Evolutionary conservation across 2,329 filamentous ascomycete species (phyloP).

Genomic region (Lomentospora prolificans): DNA sequence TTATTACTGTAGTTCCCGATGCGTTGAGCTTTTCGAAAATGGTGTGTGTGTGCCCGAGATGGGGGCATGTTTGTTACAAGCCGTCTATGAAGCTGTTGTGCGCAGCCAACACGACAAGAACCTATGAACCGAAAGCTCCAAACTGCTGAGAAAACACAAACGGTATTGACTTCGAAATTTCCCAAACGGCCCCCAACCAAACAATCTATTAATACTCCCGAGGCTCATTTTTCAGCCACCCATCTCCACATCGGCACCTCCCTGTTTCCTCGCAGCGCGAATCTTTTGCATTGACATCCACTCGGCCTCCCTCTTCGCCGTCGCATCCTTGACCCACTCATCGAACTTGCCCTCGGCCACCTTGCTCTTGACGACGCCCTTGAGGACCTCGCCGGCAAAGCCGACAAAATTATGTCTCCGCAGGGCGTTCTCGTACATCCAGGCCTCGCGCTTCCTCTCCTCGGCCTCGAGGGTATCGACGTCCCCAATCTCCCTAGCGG

Average conservation of each 20-base stretch:
- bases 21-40: no score
- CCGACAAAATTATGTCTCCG: conserved; percentile 92
- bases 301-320: conserved; percentile 38
- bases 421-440: conserved; percentile 92
- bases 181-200: no score
- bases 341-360: conserved; percentile 52
- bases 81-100: not conserved
- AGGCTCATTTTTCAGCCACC: conserved; percentile 11
- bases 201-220: no score
- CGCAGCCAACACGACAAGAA: not conserved
- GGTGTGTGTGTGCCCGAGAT: no score
- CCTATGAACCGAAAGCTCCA: not conserved
- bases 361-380: conserved; percentile 72
- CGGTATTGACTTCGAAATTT: no score
- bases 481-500: conserved; percentile 76
- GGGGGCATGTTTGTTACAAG: not conserved
- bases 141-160: not conserved
- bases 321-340: conserved; percentile 62
- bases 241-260: conserved; percentile 33
- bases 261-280: conserved; percentile 22
- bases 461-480: conserved; percentile 66
- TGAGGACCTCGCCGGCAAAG: conserved; percentile 83
- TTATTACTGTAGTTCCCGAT: no score
- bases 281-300: conserved; percentile 22
- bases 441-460: conserved; percentile 72